phyloP scores from a whole-genome alignment of 306 rosid genomes.

The Trifolium subterraneum region DNA sequence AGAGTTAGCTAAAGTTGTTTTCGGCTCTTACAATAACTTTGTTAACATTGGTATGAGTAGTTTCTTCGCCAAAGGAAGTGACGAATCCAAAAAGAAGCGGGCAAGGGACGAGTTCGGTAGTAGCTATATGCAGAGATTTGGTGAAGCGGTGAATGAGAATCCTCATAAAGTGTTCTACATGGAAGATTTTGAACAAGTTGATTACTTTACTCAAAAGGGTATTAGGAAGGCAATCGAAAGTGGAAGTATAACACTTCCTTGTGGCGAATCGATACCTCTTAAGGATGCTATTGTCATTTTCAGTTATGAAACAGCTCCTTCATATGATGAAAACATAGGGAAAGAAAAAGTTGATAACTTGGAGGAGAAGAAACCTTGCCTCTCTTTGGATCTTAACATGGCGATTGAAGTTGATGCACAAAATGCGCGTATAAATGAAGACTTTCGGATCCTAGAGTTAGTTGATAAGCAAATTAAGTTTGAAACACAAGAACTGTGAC shows the following conservation, averaged over 20 bases:
- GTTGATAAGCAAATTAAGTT: constrained; percentile 65
- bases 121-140: constrained; percentile 62
- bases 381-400: constrained; percentile 71
- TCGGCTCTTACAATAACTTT: constrained; percentile 64
- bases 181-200: constrained; percentile 73
- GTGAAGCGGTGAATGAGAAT: constrained; percentile 78
- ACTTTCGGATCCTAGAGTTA: constrained; percentile 52
- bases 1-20: constrained; percentile 71
- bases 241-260: constrained; percentile 59
- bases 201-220: constrained; percentile 65
- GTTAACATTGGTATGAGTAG: constrained; percentile 56
- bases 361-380: neutral
- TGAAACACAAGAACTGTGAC: constrained; percentile 41
- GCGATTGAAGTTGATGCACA: constrained; percentile 53
- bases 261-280: constrained; percentile 62
- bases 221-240: constrained; percentile 60
- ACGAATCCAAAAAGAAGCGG: constrained; percentile 53
- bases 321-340: constrained; percentile 29
- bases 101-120: constrained; percentile 57
- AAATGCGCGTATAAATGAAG: neutral
- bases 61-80: constrained; percentile 39
- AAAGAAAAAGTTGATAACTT: constrained; percentile 38
- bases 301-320: constrained; percentile 48
- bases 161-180: constrained; percentile 81
- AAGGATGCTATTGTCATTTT: constrained; percentile 81